Percentiles rank a stretch among this genome's conserved stretches.
phyloP scores from a whole-genome alignment of 2,329 filamentous ascomycete species.

The Calycina marina region DNA sequence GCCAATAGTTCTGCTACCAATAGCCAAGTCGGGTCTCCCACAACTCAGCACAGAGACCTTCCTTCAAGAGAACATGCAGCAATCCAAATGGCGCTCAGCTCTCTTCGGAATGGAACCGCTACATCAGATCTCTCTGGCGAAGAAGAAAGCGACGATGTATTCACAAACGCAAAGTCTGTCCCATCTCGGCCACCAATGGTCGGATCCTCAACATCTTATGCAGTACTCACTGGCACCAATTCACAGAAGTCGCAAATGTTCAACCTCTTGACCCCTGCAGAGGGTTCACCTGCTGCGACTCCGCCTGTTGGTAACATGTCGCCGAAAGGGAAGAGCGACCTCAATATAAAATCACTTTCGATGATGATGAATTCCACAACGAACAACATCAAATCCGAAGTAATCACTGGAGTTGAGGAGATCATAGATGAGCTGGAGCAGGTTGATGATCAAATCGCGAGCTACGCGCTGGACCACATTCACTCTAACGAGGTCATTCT shows the following conservation, averaged over 20 bases:
- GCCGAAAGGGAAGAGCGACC: slow-evolving; percentile 25
- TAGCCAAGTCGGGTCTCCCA: slow-evolving; percentile 17
- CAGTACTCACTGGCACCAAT: slow-evolving; percentile 34
- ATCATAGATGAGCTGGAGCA: slow-evolving; percentile 90
- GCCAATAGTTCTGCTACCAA: slow-evolving; percentile 20
- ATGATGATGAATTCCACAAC: slow-evolving; percentile 18
- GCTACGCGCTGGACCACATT: slow-evolving; percentile 79
- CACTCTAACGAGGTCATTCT: slow-evolving; percentile 87
- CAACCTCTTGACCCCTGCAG: slow-evolving; percentile 68
- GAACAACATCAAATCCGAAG: slow-evolving; percentile 72
- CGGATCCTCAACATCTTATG: slow-evolving; percentile 48
- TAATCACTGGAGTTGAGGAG: slow-evolving; percentile 87
- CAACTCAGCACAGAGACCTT: slow-evolving; percentile 11
- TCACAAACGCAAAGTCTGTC: slow-evolving; percentile 11
- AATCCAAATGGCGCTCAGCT: slow-evolving; percentile 11
- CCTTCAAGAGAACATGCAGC: slow-evolving; percentile 5
- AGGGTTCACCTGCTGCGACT: slow-evolving; percentile 37
- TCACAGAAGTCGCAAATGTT: slow-evolving; percentile 65
- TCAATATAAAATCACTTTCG: slow-evolving; percentile 17
- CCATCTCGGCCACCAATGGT: slow-evolving; percentile 44
- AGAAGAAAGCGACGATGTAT: slow-evolving; percentile 14
- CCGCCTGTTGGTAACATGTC: slow-evolving; percentile 32
- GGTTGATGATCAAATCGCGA: slow-evolving; percentile 85
- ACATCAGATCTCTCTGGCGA: slow-evolving; percentile 14
- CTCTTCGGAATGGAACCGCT: slow-evolving; percentile 18